These are phyloP conservation scores for Talaromyces liani DNA, from an alignment of 495 filamentous ascomycete species.

Conservation along the genomic window DNA sequence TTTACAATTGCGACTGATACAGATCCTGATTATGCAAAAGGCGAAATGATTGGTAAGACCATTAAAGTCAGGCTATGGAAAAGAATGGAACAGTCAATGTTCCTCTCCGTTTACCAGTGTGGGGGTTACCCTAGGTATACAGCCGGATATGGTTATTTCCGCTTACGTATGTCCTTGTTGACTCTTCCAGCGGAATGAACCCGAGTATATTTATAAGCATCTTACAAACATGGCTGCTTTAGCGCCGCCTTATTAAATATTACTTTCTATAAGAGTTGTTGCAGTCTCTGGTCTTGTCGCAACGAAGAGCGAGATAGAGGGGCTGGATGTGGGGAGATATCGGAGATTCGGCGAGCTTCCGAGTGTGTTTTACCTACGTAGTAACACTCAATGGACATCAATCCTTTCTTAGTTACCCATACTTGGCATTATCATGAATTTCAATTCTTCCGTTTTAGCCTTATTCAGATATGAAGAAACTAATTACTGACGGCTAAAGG, in stretches of 20 bases:
- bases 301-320: not conserved
- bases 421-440: no score
- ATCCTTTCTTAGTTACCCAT: no score
- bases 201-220: not conserved
- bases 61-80: not conserved
- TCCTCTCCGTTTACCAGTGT: not conserved
- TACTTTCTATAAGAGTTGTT: no score
- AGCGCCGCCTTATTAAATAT: no score
- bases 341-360: not conserved
- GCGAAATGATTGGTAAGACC: not conserved
- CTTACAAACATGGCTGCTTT: not conserved
- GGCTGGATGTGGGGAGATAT: not conserved
- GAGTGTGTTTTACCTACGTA: not conserved
- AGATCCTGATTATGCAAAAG: not conserved
- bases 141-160: not conserved
- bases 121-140: not conserved
- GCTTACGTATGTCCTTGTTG: not conserved
- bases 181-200: not conserved
- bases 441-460: no score
- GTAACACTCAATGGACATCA: no score
- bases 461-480: no score
- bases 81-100: not conserved
- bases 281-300: not conserved
- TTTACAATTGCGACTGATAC: no score
- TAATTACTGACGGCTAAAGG: no score